These are phyloP conservation scores for Skeletonema marinoi DNA, from an alignment of 108 stramenopile genomes.

Conservation along the genomic window DNA sequence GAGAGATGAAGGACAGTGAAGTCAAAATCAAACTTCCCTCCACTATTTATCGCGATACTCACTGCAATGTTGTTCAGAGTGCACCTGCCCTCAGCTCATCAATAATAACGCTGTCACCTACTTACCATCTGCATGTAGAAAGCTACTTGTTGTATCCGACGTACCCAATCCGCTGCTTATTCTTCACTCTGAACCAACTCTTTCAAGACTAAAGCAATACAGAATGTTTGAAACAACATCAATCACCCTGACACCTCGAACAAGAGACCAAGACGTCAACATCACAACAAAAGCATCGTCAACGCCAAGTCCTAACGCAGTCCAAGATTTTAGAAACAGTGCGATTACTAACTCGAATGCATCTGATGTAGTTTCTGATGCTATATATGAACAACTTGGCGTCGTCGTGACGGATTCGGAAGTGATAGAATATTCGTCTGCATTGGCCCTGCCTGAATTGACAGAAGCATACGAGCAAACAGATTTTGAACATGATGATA, in stretches of 20 bases:
- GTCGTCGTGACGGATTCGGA: constrained; percentile 3
- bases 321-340: constrained; percentile 10
- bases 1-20: no score
- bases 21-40: no score
- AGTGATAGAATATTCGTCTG: neutral
- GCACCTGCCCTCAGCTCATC: no score
- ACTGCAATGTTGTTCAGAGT: no score
- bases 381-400: constrained; percentile 14
- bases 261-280: constrained; percentile 8
- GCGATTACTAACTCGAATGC: neutral
- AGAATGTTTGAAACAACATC: neutral
- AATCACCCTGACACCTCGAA: neutral
- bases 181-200: no score
- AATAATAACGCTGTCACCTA: no score
- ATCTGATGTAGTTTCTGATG: constrained; percentile 16
- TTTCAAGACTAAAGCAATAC: neutral
- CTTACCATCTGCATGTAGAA: no score
- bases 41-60: no score
- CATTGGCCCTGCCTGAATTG: constrained; percentile 12
- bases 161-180: no score
- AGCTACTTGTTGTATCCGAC: no score
- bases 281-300: constrained; percentile 41
- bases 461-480: neutral
- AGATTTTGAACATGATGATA: neutral
- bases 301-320: constrained; percentile 21